A percentile compares a stretch with the other conserved stretches of the same genome.
Conservation (phyloP, 176 grass and related monocot species). For the Puccinellia tenuiflora region DNA sequence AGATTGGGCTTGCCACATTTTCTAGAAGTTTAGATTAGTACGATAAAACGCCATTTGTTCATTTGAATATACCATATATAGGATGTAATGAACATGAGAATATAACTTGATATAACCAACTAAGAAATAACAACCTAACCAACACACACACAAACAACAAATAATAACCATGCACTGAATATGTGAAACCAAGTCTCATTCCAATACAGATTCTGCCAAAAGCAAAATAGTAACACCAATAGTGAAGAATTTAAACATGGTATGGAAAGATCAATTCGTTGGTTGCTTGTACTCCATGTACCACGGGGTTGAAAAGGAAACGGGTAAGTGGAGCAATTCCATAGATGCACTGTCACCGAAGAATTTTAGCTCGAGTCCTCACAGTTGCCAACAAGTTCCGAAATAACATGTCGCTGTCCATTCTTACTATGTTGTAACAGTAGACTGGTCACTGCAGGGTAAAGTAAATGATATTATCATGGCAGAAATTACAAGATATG, state of each 20-base stretch:
- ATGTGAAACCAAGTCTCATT: neutral
- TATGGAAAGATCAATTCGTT: too few species aligned
- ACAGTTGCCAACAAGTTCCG: neutral
- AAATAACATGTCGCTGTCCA: neutral
- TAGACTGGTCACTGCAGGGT: conserved; percentile 7
- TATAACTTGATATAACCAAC: too few species aligned
- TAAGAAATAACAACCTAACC: neutral
- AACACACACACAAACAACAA: neutral
- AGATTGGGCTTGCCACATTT: too few species aligned
- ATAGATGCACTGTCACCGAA: neutral
- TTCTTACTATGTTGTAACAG: neutral
- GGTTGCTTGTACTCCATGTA: too few species aligned
- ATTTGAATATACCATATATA: too few species aligned
- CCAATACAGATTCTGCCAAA: neutral
- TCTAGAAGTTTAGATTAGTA: too few species aligned
- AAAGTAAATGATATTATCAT: neutral
- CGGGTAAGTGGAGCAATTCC: neutral
- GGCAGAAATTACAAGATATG: neutral
- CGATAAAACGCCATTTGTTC: too few species aligned
- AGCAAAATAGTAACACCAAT: neutral
- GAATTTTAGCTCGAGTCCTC: neutral
- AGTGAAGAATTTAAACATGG: neutral
- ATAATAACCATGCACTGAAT: neutral
- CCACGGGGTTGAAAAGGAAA: neutral
- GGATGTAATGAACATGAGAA: too few species aligned